Evolutionary conservation across 2,329 filamentous ascomycete genomes (phyloP), one percentile per base, ranked within the genome.

Genomic region (Didymella exigua): DNA sequence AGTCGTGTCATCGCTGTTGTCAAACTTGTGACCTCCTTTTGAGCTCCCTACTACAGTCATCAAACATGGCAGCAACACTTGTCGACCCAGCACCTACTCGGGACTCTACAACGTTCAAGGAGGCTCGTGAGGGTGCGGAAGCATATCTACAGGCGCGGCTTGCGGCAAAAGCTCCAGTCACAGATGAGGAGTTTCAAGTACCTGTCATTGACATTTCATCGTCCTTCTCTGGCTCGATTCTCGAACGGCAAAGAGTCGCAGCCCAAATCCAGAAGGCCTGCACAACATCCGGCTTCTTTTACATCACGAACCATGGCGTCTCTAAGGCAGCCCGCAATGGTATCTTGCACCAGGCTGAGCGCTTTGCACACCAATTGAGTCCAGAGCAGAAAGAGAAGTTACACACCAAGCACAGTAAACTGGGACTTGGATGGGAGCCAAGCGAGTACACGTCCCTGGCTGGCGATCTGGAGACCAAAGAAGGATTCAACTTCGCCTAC

Each of bases 401-500:
- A 11, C 76, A 78, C 52, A 69, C 78, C 34, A 72, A 72, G 51
- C 61, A 76, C 38, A 76, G 71, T 18, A 69, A 71, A 8, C 70
- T 76, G 36, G 73, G 77, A 29, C 69, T 76, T 29, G 77, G 76
- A 0, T 79, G 71, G 68, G 76, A 78, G 56, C 76, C 76, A 3
- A 69, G 72, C 26, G 73, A 75, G 38, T 76, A 71, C 47, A 77
- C 76, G 0, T 75, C 71, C 9, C 70, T 77, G 16, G 76, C 76
- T 11, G 75, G 75, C 11, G 73, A 72, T 29, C 59, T 69, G 14
- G 76, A 79, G 61, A 73, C 72, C 0, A 78, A 78, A 51, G 74
- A 78, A 48, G 74, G 70, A 2, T 78, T 77, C 63, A 78, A 78
- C 45, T 78, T 73, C 62, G 72, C 75, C 6, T 79, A 79, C 49